Percentiles rank a stretch among this genome's conserved stretches.
Evolutionary conservation across 129 eudicot genomes (phyloP).

Genomic region (Flaveria brownii): DNA sequence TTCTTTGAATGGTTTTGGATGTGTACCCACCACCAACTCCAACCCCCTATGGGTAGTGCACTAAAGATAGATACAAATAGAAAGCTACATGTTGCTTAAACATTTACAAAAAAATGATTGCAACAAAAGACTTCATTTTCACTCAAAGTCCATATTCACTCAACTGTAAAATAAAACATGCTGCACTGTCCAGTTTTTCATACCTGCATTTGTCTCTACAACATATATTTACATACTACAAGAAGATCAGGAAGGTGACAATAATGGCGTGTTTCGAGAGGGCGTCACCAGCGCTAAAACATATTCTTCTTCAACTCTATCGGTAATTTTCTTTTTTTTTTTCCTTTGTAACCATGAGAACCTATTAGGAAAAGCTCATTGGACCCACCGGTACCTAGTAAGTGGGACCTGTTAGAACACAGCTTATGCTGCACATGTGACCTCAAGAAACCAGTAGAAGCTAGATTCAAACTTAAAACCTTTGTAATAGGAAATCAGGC

Average conservation of each 20-base stretch:
- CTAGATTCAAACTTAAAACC: background rate
- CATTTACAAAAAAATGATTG: conserved; percentile 58
- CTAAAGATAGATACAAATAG: conserved; percentile 24
- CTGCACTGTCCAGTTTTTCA: conserved; percentile 23
- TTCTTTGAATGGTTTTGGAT: conserved; percentile 16
- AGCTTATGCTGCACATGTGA: background rate
- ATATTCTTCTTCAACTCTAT: conserved; percentile 72
- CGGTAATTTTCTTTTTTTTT: conserved; percentile 42
- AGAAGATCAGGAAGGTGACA: conserved; percentile 14
- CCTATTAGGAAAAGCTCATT: background rate
- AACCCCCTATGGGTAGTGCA: conserved; percentile 30
- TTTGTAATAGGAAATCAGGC: background rate
- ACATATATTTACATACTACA: conserved; percentile 21
- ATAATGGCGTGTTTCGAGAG: conserved; percentile 69
- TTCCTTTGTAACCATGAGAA: background rate
- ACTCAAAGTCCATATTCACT: conserved; percentile 50
- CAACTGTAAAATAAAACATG: conserved; percentile 36
- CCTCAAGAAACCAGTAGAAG: background rate
- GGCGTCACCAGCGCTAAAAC: conserved; percentile 85
- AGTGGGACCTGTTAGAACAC: background rate
- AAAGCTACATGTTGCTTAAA: conserved; percentile 58
- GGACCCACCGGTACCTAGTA: background rate
- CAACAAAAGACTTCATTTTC: conserved; percentile 47
- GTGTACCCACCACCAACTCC: conserved; percentile 36
- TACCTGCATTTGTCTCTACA: conserved; percentile 24